These are phyloP conservation scores for Plantago major DNA, from an alignment of 257 asterid genomes.

Conservation along the genomic window DNA sequence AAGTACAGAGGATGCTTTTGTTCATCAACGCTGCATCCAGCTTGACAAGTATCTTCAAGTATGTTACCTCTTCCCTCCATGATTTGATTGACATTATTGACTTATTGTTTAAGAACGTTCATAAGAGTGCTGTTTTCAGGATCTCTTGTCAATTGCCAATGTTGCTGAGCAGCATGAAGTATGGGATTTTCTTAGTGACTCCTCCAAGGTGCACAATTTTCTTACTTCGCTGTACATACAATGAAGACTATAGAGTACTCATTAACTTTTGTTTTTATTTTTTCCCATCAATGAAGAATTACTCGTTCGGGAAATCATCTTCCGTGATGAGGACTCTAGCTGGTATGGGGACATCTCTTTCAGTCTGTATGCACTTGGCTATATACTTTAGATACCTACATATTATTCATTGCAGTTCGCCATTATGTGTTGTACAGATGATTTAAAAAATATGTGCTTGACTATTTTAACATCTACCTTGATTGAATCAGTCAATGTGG, in stretches of 20 bases:
- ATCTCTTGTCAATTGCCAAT: slow-evolving; percentile 90
- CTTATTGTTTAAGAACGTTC: slow-evolving; percentile 20
- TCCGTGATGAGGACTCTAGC: slow-evolving; percentile 92
- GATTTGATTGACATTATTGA: slow-evolving; percentile 9
- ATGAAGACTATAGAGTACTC: not conserved
- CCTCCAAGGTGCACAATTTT: slow-evolving; percentile 67
- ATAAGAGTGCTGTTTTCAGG: slow-evolving; percentile 45
- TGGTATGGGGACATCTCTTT: slow-evolving; percentile 49
- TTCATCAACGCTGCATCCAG: slow-evolving; percentile 96
- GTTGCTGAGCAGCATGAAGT: slow-evolving; percentile 99
- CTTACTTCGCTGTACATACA: slow-evolving; percentile 19
- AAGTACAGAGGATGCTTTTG: slow-evolving; percentile 95
- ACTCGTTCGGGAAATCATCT: slow-evolving; percentile 92
- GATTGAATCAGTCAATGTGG: slow-evolving; percentile 73
- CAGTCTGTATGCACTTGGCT: slow-evolving; percentile 8
- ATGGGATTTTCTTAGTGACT: slow-evolving; percentile 92
- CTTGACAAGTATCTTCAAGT: slow-evolving; percentile 95
- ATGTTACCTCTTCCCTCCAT: slow-evolving; percentile 23
- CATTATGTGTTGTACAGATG: not conserved
- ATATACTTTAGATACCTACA: slow-evolving; percentile 11
- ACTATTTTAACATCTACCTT: slow-evolving; percentile 10
- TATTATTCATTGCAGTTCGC: slow-evolving; percentile 6
- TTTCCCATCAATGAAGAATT: slow-evolving; percentile 56
- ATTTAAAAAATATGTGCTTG: not conserved
- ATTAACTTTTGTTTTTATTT: slow-evolving; percentile 26